These are phyloP conservation scores for Penicillium taxi DNA, from an alignment of 495 filamentous ascomycete genomes.

Conservation along the genomic window DNA sequence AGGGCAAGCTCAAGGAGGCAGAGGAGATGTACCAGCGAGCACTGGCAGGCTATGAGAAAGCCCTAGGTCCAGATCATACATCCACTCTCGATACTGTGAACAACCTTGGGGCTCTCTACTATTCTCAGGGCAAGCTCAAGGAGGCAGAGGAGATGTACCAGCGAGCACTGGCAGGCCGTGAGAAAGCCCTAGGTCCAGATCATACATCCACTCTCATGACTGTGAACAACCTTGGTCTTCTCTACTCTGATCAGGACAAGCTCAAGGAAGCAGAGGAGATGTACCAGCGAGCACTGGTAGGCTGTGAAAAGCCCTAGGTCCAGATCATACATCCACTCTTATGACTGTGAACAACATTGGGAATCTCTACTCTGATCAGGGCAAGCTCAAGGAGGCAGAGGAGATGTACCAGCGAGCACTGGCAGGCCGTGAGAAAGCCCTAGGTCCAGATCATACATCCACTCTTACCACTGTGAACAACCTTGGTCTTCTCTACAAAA, in stretches of 20 bases:
- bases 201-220: constrained; percentile 23
- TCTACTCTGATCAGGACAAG: constrained; percentile 30
- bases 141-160: background rate
- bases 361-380: constrained; percentile 16
- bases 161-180: background rate
- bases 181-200: constrained; percentile 22
- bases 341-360: constrained; percentile 28
- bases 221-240: constrained; percentile 28
- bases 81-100: too few species aligned
- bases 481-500: constrained; percentile 24
- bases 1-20: constrained; percentile 14
- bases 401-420: constrained; percentile 26
- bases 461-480: constrained; percentile 27
- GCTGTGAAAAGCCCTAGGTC: constrained; percentile 27
- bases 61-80: too few species aligned
- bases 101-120: background rate
- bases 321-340: constrained; percentile 27
- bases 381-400: constrained; percentile 28
- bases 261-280: constrained; percentile 31
- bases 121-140: background rate
- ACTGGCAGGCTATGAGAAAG: constrained; percentile 6
- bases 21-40: constrained; percentile 10
- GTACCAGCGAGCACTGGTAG: constrained; percentile 13
- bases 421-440: constrained; percentile 24
- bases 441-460: constrained; percentile 20